Base-by-base conservation (phyloP, 192 early-diverging fungal genomes). In the Phycomyces blakesleeanus region DNA sequence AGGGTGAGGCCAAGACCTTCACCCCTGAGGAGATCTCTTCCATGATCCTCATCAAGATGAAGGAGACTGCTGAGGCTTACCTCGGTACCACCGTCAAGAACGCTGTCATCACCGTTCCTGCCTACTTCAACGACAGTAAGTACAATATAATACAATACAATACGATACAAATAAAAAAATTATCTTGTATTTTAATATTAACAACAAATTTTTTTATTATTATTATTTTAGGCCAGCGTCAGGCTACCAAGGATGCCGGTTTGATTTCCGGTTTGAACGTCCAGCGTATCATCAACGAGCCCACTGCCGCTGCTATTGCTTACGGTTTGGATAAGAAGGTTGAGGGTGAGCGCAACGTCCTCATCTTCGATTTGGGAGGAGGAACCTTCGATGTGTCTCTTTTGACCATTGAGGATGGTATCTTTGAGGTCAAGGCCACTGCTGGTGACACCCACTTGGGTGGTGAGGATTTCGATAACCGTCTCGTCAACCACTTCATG, bases 381-480 rank as follows among this genome's bases (percentile, higher is more conserved):
- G 94, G 95, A 85, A 97, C 94, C 50, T 97, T 97, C 69, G 95
- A 97, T 89, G 96, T 97, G 51, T 97, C 97, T 58, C 89, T 98
- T 59, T 83, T 97, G 55, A 91, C 93, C 75, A 97, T 98, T 61
- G 97, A 96, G 76, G 93, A 94, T 74, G 97, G 97, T 74, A 93
- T 97, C 78, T 97, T 98, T 63, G 95, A 96, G 81, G 95, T 98
- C 79, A 95, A 95, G 90, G 93, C 97, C 78, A 98, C 95, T 62
- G 93, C 94, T 74, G 97, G 95, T 89, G 94, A 98, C 81, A 98
- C 95, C 67, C 94, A 98, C 81, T 87, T 98, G 82, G 95, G 97
- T 80, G 97, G 97, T 77, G 94, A 96, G 83, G 95, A 98, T 85
- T 98, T 98, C 82, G 97, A 98, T 83, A 97, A 96, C 92, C 89